A percentile compares a stretch with the other conserved stretches of the same genome.
Evolutionary conservation across 2,329 filamentous ascomycete species (phyloP).

Genomic region (Phaeophleospora eucalypticola): DNA sequence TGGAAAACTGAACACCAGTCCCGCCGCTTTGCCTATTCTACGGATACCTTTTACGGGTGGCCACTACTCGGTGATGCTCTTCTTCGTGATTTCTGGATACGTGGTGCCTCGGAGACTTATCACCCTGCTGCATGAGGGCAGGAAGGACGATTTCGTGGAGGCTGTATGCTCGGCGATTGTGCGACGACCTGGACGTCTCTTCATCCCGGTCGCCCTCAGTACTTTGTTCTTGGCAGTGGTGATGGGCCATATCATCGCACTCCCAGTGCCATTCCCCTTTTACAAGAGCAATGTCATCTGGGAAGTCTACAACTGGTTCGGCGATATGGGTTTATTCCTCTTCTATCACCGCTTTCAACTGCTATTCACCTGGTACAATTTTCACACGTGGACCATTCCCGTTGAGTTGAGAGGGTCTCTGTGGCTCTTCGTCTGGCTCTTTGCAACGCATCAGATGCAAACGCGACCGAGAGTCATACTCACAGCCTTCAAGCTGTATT

Average conservation of each 20-base stretch:
- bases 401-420: conserved; percentile 62
- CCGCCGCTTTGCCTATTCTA: conserved; percentile 52
- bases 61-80: conserved; percentile 53
- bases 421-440: conserved; percentile 54
- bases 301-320: conserved; percentile 49
- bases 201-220: conserved; percentile 50
- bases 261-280: conserved; percentile 36
- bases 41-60: conserved; percentile 58
- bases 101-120: conserved; percentile 45
- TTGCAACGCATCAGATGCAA: conserved; percentile 44
- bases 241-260: conserved; percentile 49
- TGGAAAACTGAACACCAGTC: conserved; percentile 42
- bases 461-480: conserved; percentile 17
- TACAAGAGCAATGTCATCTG: conserved; percentile 41
- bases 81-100: conserved; percentile 53
- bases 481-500: conserved; percentile 18
- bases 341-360: conserved; percentile 54
- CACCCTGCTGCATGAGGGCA: conserved; percentile 25
- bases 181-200: conserved; percentile 47
- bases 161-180: conserved; percentile 47
- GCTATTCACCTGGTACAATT: conserved; percentile 28
- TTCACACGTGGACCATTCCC: conserved; percentile 56
- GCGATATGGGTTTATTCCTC: conserved; percentile 63
- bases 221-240: conserved; percentile 51
- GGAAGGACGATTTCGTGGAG: conserved; percentile 38